Evolutionary conservation across 2,329 filamentous ascomycete species (phyloP), one percentile per base, ranked within the genome.

Genomic region (Colletotrichum magnum): DNA sequence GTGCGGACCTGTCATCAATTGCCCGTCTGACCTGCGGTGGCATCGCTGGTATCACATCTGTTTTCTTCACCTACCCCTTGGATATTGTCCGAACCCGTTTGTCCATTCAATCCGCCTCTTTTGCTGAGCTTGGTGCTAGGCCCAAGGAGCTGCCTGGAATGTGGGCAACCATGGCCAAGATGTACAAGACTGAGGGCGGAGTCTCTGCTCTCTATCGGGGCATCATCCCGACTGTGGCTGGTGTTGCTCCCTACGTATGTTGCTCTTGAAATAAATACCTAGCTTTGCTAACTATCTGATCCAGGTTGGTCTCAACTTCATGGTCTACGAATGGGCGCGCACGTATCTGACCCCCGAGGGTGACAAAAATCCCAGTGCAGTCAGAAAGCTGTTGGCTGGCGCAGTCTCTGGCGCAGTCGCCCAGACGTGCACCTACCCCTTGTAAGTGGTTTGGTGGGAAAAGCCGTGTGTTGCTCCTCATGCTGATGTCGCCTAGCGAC

Each of bases 51-150:
- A 94, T 99, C 76, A 99, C 96, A 2, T 99, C 96, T 12, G 96
- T 99, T 68, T 93, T 94, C 68, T 91, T 93, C 77, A 99, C 96
- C 58, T 99, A 99, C 79, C 96, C 96, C 15, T 92, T 99, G 73
- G 96, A 99, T 78, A 99, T 99, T 77, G 95, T 98, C 69, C 93
- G 96, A 71, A 99, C 96, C 24, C 91, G 96, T 48, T 85, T 99
- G 57, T 98, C 95, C 7, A 98, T 99, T 87, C 96, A 99, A 80
- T 95, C 94, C 3, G 96, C 96, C n/a, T 98, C 95, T 5, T 98
- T 99, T 79, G 89, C 92, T 26, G 92, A 89, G 70, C 87, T 98
- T 15, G 88, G 90, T 60, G 81, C 86, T 59, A 87, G 85, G 76
- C 86, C 89, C 43, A 85, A 86, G 47, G 90, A 93, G 77, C 83